Evolutionary conservation across 2,329 filamentous ascomycete genomes (phyloP), one percentile per base, ranked within the genome.

Genomic region (Xylaria sp.): DNA sequence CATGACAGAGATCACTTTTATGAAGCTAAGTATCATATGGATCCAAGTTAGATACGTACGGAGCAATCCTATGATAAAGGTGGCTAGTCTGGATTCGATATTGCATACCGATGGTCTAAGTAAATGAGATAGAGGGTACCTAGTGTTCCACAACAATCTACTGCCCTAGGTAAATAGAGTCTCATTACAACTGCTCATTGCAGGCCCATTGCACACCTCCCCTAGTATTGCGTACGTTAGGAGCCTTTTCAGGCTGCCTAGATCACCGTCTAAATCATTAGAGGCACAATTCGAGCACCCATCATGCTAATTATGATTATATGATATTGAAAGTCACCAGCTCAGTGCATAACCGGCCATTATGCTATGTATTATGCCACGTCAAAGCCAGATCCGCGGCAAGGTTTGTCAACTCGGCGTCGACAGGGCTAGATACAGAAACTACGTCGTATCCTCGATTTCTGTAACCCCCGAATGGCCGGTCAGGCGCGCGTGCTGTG

Each of bases 401-500:
- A 35, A n/a, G 4, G 19, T 29, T 48, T 15, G 25, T 35, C 19
- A n/a, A 37, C 29, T 27, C 21, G 8, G 31, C 11, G 11, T 11
- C 29, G 25, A 41, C 11, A 37, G 7, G 11, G 5, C 23, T 38
- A 23, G n/a, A 47, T 37, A 35, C 33, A 37, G 25, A n/a, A n/a
- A 33, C 23, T 54, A 59, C 6, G 21, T n/a, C 25, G 15, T 60
- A 54, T 74, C 73, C 23, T 58, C 65, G 23, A 85, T 80, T 68
- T 84, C 83, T 63, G 77, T 83, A 75, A 90, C 83, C 40, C 86
- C 79, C 37, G 77, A 77, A 70, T 90, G 87, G 0, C 85, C 85
- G 0, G 87, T 89, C 59, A 80, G 74, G 44, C 80, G 77, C 9
- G 87, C 88, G 73, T 93, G 90, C 66, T 83, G 78, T 15, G 83